A percentile compares a stretch with the other conserved stretches of the same genome.
Evolutionary conservation across 345 rosid genomes (phyloP).

Genomic region (Physaria fendleri): DNA sequence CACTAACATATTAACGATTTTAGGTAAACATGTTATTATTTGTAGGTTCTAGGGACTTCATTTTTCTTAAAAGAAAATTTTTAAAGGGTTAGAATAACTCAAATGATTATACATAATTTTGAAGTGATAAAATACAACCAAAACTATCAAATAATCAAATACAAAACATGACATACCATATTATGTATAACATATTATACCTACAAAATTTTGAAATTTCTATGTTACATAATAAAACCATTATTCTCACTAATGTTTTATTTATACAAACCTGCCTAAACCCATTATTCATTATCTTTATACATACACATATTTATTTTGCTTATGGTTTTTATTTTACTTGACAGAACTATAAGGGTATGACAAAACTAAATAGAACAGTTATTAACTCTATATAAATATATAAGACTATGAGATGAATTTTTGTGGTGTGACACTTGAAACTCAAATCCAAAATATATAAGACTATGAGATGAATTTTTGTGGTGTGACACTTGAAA

Average conservation of each 20-base stretch:
- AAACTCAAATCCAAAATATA: slow-evolving; percentile 64
- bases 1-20: too few species aligned
- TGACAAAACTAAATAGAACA: background rate
- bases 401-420: slow-evolving; percentile 1
- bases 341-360: background rate
- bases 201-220: slow-evolving; percentile 19
- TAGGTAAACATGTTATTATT: too few species aligned
- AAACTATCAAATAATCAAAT: background rate
- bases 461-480: slow-evolving; percentile 8
- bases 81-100: too few species aligned
- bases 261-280: slow-evolving; percentile 14
- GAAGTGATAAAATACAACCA: background rate
- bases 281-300: background rate
- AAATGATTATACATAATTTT: background rate
- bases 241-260: slow-evolving; percentile 1
- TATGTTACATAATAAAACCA: background rate
- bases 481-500: background rate
- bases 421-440: background rate
- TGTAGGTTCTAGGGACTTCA: too few species aligned
- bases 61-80: too few species aligned
- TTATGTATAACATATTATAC: background rate
- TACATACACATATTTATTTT: background rate
- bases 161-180: background rate
- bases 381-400: slow-evolving; percentile 17
- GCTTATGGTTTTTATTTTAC: background rate